Evolutionary conservation across 2,329 filamentous ascomycete genomes (phyloP).

Genomic region (Arthrobotrys megalospora): DNA sequence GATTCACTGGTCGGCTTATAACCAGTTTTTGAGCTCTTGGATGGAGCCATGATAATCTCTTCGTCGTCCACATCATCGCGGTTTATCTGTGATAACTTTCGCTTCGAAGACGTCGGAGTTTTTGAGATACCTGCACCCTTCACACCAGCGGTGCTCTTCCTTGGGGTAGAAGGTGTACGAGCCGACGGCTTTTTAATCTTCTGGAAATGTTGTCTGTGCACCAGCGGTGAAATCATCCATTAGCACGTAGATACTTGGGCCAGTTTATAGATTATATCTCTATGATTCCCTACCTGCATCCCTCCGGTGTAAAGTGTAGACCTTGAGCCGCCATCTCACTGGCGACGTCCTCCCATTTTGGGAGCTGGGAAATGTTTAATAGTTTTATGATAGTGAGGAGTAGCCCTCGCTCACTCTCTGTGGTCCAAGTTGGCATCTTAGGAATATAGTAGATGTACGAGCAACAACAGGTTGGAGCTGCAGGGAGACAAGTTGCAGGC

Average conservation of each 20-base stretch:
- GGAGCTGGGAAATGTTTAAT: conserved; percentile 59
- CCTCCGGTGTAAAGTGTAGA: conserved; percentile 61
- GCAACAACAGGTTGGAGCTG: background rate
- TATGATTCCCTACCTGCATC: conserved; percentile 54
- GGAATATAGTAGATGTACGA: background rate
- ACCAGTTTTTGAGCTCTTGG: conserved; percentile 38
- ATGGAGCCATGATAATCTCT: conserved; percentile 42
- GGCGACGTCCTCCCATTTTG: conserved; percentile 62
- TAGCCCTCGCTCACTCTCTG: conserved; percentile 60
- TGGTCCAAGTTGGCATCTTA: conserved; percentile 62
- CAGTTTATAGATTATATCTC: background rate
- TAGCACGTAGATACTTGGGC: conserved; percentile 1
- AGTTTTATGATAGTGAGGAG: conserved; percentile 62
- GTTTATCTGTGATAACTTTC: conserved; percentile 39
- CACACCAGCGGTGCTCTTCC: conserved; percentile 23
- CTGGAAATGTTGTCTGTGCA: conserved; percentile 62
- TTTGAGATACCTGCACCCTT: conserved; percentile 40
- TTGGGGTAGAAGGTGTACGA: conserved; percentile 31
- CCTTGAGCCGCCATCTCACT: conserved; percentile 59
- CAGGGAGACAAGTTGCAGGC: background rate
- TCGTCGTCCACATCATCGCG: conserved; percentile 44
- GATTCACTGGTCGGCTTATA: background rate
- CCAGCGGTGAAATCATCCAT: background rate
- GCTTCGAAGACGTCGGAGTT: conserved; percentile 26
- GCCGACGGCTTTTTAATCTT: conserved; percentile 61